Conservation (phyloP, 805 yeast species). For the Metschnikowia kofuensis region DNA sequence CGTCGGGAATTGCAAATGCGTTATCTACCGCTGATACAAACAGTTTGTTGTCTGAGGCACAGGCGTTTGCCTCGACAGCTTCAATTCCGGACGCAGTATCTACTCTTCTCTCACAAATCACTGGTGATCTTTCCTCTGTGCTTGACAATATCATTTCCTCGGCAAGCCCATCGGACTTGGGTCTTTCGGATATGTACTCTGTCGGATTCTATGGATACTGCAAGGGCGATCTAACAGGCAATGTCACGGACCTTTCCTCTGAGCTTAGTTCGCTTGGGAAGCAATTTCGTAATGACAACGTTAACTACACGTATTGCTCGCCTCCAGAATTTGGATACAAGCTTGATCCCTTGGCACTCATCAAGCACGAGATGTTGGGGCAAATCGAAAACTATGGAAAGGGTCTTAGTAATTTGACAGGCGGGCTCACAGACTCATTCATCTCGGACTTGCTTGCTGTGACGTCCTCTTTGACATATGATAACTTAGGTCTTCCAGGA, state of each 20-base stretch:
- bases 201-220: constrained; percentile 45
- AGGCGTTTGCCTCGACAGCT: constrained; percentile 12
- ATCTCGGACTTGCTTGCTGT: constrained; percentile 11
- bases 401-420: constrained; percentile 20
- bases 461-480: constrained; percentile 20
- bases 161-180: constrained; percentile 30
- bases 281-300: constrained; percentile 27
- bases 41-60: constrained; percentile 12
- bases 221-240: constrained; percentile 24
- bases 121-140: constrained; percentile 15
- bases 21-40: constrained; percentile 5
- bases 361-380: constrained; percentile 34
- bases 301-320: constrained; percentile 49
- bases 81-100: constrained; percentile 17
- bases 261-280: constrained; percentile 16
- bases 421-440: constrained; percentile 9
- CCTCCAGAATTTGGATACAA: constrained; percentile 52
- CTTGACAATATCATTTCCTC: constrained; percentile 19
- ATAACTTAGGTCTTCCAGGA: constrained; percentile 50
- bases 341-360: constrained; percentile 48
- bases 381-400: constrained; percentile 22
- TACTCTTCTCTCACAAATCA: constrained; percentile 12
- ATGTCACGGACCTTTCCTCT: not conserved
- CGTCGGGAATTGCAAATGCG: constrained; percentile 8
- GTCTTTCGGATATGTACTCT: constrained; percentile 40